Percentiles rank a stretch among this genome's conserved stretches.
These are phyloP conservation scores for Abortiporus biennis DNA, from an alignment of 1,284 basidiomycete species.

Conservation along the genomic window DNA sequence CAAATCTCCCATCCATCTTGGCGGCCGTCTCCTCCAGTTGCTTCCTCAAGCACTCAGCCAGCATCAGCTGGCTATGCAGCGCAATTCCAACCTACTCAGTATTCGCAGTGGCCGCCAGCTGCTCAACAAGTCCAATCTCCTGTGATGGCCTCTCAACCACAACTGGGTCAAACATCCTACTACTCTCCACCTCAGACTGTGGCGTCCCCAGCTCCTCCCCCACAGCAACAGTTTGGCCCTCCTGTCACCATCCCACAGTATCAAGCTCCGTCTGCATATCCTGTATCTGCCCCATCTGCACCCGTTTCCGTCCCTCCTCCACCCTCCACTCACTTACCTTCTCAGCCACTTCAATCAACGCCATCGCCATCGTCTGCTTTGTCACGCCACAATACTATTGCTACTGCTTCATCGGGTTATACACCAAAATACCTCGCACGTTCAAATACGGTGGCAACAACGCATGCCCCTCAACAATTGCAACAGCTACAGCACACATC, in stretches of 20 bases:
- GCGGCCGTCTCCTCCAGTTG: constrained; percentile 32
- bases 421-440: constrained; percentile 14
- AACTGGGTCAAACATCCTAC: constrained; percentile 14
- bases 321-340: constrained; percentile 3
- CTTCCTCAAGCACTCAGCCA: constrained; percentile 16
- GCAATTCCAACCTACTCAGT: constrained; percentile 13
- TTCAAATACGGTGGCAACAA: constrained; percentile 16
- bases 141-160: constrained; percentile 12
- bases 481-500: constrained; percentile 27
- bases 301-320: constrained; percentile 9
- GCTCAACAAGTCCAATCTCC: constrained; percentile 11
- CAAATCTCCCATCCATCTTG: constrained; percentile 72
- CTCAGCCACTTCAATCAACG: constrained; percentile 11
- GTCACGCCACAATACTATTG: constrained; percentile 38
- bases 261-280: constrained; percentile 11
- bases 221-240: constrained; percentile 15
- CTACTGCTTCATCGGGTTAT: constrained; percentile 12
- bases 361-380: constrained; percentile 16
- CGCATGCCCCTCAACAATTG: constrained; percentile 26
- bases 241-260: constrained; percentile 19
- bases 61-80: constrained; percentile 18
- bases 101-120: constrained; percentile 9
- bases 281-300: constrained; percentile 10
- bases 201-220: constrained; percentile 15
- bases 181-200: constrained; percentile 7